A percentile compares a stretch with the other conserved stretches of the same genome.
Conservation (phyloP, 2,329 filamentous ascomycete genomes). For the Penicillium verrucosum region DNA sequence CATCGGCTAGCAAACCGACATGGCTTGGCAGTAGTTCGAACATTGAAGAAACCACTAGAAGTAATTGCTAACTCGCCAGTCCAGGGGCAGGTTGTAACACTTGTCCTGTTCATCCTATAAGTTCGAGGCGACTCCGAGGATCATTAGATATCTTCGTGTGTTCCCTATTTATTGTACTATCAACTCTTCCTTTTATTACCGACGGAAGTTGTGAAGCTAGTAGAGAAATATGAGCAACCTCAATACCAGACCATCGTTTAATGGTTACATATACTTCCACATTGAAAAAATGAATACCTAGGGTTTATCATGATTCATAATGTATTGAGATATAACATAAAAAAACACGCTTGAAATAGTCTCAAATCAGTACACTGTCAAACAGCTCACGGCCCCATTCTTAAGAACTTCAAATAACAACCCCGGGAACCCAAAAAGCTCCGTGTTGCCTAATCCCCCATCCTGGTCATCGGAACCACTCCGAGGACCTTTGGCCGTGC, state of each 20-base stretch:
- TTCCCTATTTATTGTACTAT: too few relatives aligned
- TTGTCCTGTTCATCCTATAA: too few relatives aligned
- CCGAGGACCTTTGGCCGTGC: constrained; percentile 47
- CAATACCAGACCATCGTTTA: neutral
- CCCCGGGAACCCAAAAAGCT: constrained; percentile 89
- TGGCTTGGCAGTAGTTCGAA: neutral
- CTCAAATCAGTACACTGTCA: constrained; percentile 73
- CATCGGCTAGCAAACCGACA: neutral
- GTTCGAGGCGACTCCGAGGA: too few relatives aligned
- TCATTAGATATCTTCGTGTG: too few relatives aligned
- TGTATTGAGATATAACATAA: constrained; percentile 2
- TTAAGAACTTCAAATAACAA: constrained; percentile 93
- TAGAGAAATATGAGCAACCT: too few relatives aligned
- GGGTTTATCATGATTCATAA: constrained; percentile 6
- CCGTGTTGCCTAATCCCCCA: constrained; percentile 67
- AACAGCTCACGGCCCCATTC: constrained; percentile 82
- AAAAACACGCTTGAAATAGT: neutral
- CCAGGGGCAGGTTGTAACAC: too few relatives aligned
- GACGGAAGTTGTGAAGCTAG: too few relatives aligned
- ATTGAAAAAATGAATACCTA: neutral
- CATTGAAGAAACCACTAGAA: too few relatives aligned
- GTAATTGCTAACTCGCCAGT: too few relatives aligned
- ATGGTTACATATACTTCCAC: neutral
- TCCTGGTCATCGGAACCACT: constrained; percentile 43
- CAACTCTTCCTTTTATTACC: too few relatives aligned